Base-by-base conservation (phyloP, 257 asterid species). In the Datura wrightii region DNA sequence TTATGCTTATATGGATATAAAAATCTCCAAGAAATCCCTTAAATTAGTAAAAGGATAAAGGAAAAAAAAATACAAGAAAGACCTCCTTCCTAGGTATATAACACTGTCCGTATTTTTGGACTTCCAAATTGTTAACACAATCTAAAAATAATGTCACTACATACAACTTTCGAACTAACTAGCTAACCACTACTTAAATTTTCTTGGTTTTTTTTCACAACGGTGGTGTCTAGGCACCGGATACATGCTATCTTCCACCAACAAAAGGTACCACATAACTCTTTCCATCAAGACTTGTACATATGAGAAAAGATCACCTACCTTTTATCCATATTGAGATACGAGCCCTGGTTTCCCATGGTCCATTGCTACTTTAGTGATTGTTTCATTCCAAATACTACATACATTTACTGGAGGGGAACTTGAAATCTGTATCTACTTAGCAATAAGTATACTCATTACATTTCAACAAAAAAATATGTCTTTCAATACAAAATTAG, bases 321-420 rank as follows among this genome's bases (percentile, higher is more conserved):
- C 14, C 24, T 8, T 67, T 7, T 67, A 14, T 67, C 78, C 15
- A 6, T 15, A 54, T n/a, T 1, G 60, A 8, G 4, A 67, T 39
- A 39, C 15, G 52, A 39, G 8, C 6, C 46, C 14, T 39, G 5
- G 31, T 6, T 39, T 67, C 31, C 52, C 9, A 15, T 31, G 50
- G 3, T 67, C 34, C 50, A 13, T 67, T 39, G 78, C 52, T 15
- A 67, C 78, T 8, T 7, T 67, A 39, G 31, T 8, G 31, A 67
- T 67, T 5, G 52, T 67, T 67, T n/a, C 78, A 67, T 15, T 67
- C 78, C 52, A 67, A 67, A 24, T 67, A 15, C 50, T 67, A 67
- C 14, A 37, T 14, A 7, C 76, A 14, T 18, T 53, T 67, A 6
- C 0, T 42, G 10, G 24, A 15, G 24, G 41, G 70, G 8, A 31